Evolutionary conservation across 345 rosid genomes (phyloP), one percentile per base, ranked within the genome.

Genomic region (Lenwebbia sp.): DNA sequence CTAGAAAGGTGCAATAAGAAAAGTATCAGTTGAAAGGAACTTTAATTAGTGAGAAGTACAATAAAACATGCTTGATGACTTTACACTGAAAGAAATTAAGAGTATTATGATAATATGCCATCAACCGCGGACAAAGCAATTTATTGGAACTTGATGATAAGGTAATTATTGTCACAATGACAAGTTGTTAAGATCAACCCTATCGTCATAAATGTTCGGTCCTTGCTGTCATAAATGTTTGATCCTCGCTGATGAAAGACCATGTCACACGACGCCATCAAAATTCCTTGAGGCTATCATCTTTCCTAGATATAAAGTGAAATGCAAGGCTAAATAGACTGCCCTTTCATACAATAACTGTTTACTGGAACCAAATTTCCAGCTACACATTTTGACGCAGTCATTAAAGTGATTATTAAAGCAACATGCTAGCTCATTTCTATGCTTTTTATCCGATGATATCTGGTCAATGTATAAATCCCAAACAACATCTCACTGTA

Each of bases 1-100:
- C 99, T 96, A 96, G 85, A 88, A 85, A 86, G 49, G 56, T 51
- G 30, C 23, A 28, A 28, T 57, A 54, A 56, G 23, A 84, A 84
- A 47, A 60, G 54, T 14, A 82, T 82, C 57, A 82, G 19, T 82
- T 23, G 41, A 82, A 26, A 54, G 56, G 57, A 82, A 51, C 13
- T 30, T 12, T 65, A 17, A 7, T 65, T 65, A 15, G 41, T 65
- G 33, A 30, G 75, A 62, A 62, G 40, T 14, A 28, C 11, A 62
- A 62, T 28, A 62, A 62, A 28, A 62, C 75, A 30, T 14, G 75
- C 40, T 28, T 62, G 10, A 65, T 65, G 76, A 62, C 11, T 62
- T 62, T 62, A 62, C 7, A 30, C 75, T 62, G 22, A 62, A 62
- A 52, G 21, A 14, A 62, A 62, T 30, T 9, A 30, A 17, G 41